Evolutionary conservation across 805 yeast species (phyloP).

Genomic region (Yarrowia hollandica): DNA sequence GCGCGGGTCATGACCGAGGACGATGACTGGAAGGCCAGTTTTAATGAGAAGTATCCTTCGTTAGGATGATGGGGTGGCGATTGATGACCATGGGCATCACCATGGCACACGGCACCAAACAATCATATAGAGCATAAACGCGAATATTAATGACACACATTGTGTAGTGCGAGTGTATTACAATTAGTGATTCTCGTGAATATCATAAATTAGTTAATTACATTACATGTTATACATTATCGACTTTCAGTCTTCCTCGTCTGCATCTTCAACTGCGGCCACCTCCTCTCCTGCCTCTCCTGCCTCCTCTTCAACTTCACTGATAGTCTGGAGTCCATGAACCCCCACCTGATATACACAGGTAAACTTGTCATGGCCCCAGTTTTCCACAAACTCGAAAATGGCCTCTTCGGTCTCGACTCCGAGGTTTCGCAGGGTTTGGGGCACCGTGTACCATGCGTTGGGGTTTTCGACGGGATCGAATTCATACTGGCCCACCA

Average conservation of each 20-base stretch:
- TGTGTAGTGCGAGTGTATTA: not conserved
- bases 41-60: slow-evolving; percentile 38
- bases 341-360: slow-evolving; percentile 38
- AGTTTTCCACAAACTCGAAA: slow-evolving; percentile 38
- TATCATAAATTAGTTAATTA: not conserved
- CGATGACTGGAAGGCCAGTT: slow-evolving; percentile 37
- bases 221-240: not conserved
- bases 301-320: not conserved
- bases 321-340: not conserved
- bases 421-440: slow-evolving; percentile 35
- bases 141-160: not conserved
- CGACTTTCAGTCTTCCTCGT: not conserved
- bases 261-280: not conserved
- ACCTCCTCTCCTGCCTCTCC: too few species aligned
- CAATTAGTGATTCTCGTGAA: not conserved
- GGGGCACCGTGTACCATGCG: slow-evolving; percentile 24
- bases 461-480: not conserved
- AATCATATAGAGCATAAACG: slow-evolving; percentile 20
- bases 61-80: slow-evolving; percentile 31
- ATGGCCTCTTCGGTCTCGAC: slow-evolving; percentile 33
- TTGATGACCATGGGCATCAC: too few species aligned
- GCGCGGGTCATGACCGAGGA: slow-evolving; percentile 30
- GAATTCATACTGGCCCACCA: slow-evolving; percentile 20
- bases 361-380: slow-evolving; percentile 40
- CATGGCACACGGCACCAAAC: slow-evolving; percentile 1